phyloP scores from a whole-genome alignment of 495 filamentous ascomycete species.

The Xylona heveae region DNA sequence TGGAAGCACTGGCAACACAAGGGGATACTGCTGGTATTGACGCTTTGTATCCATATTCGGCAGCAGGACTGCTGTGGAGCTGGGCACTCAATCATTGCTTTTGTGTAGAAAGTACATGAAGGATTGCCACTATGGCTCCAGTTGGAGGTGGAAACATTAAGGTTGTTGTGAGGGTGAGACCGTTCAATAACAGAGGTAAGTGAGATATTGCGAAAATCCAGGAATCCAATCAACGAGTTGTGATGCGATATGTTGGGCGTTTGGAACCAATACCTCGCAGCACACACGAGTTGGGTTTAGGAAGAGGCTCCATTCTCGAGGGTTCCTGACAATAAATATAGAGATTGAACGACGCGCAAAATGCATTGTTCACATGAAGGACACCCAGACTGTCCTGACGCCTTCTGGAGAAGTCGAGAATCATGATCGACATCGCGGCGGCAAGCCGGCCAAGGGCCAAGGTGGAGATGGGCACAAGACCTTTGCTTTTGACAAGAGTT shows the following conservation, averaged over 20 bases:
- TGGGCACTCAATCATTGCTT: too few species aligned
- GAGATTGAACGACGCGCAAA: slow-evolving; percentile 79
- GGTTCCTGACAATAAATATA: slow-evolving; percentile 18
- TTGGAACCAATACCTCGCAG: slow-evolving; percentile 1
- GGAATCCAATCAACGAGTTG: slow-evolving; percentile 4
- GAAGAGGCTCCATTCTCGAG: too few species aligned
- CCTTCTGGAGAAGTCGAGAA: slow-evolving; percentile 46
- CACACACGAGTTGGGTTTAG: too few species aligned
- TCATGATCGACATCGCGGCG: slow-evolving; percentile 28
- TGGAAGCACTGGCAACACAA: too few species aligned
- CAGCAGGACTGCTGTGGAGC: too few species aligned
- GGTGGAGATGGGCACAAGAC: slow-evolving; percentile 59
- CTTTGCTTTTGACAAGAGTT: slow-evolving; percentile 91
- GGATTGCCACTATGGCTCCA: slow-evolving; percentile 51
- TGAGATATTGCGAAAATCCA: slow-evolving; percentile 4
- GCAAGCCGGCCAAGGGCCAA: slow-evolving; percentile 38
- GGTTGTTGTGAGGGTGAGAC: slow-evolving; percentile 90
- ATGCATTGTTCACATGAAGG: slow-evolving; percentile 97
- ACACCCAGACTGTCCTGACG: slow-evolving; percentile 67
- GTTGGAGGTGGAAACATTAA: slow-evolving; percentile 92
- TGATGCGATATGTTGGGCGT: neutral
- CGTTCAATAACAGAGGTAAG: slow-evolving; percentile 85
- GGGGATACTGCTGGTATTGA: too few species aligned
- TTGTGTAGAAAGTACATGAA: too few species aligned
- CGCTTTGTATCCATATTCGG: too few species aligned